Evolutionary conservation across 148 eudicot species (phyloP), one percentile per base, ranked within the genome.

Genomic region (Chenopodium suecicum): DNA sequence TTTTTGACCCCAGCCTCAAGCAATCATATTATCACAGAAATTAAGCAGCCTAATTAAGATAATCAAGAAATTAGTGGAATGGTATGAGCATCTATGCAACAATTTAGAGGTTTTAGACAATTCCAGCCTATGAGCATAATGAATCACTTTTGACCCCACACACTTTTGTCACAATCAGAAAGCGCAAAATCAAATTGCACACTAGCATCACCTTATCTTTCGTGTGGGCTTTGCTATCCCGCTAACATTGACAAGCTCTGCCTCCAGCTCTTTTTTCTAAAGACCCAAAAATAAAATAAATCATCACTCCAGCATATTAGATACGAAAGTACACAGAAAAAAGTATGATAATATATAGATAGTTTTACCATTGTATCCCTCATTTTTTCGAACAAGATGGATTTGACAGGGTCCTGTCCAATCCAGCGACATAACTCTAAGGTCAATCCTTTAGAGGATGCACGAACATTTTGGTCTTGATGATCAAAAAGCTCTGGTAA

Each of bases 401-500:
- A 94, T 82, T 97, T 97, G 56, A 97, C 99, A 41, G 99, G 95
- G 50, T 97, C 99, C 83, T 91, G 92, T 75, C 99, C 98, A 75
- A 97, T 97, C 99, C 99, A 97, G 79, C 99, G 99, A 82, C 99
- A 97, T 80, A 97, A 92, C 83, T 97, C 99, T 54, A 97, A 90
- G 8, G 99, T 94, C 81, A 97, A 80, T 68, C 99, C 99, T 94
- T 97, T 97, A 27, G 99, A 91, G n/a, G 94, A 97, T 80, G 99
- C 96, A 83, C 99, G 99, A 9, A 97, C 99, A 92, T 97, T 94
- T 88, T 97, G 98, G 79, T 97, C 99, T 92, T 94, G 99, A 86
- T 97, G 99, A 89, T 94, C 99, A 87, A 97, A 94, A 68, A 97
- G 98, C 83, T 94, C 98, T 67, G 99, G 99, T 84, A 97, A 89